phyloP scores from a whole-genome alignment of 768 basidiomycete genomes.

The Russula ochroleuca region DNA sequence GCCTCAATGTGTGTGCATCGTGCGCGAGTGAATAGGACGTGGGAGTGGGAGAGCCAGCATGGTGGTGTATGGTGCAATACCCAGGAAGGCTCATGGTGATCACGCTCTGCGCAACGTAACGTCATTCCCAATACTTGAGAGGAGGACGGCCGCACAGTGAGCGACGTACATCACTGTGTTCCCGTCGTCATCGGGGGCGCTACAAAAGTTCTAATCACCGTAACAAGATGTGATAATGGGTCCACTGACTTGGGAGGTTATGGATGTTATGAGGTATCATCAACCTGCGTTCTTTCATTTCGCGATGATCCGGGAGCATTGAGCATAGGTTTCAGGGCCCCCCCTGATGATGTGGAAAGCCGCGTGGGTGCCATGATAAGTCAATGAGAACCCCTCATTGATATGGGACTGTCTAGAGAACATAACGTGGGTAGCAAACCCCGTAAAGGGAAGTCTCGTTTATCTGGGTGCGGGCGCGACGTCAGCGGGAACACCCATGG shows the following conservation, averaged over 20 bases:
- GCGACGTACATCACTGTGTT: neutral
- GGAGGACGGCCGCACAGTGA: neutral
- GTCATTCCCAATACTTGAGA: neutral
- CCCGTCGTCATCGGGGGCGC: slow-evolving; percentile 10
- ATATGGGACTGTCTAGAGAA: neutral
- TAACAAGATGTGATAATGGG: neutral
- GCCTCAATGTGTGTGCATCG: neutral
- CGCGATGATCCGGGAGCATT: neutral
- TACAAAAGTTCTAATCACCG: neutral
- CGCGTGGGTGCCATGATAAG: neutral
- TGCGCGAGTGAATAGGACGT: neutral
- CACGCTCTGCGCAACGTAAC: slow-evolving; percentile 1
- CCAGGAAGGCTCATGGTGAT: neutral
- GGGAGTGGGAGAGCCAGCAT: neutral
- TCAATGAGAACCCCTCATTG: neutral
- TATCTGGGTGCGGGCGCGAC: slow-evolving; percentile 4
- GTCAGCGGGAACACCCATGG: slow-evolving; percentile 1
- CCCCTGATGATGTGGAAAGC: neutral
- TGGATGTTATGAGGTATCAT: neutral
- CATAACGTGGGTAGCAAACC: neutral
- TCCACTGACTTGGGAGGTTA: slow-evolving; percentile 5
- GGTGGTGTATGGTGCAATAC: neutral
- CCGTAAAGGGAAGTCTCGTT: neutral
- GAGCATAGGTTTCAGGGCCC: neutral
- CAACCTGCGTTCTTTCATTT: neutral